Percentiles rank a stretch among this genome's conserved stretches.
Evolutionary conservation across 352 stramenopile genomes (phyloP).

Genomic region (Peronosclerospora sorghi): DNA sequence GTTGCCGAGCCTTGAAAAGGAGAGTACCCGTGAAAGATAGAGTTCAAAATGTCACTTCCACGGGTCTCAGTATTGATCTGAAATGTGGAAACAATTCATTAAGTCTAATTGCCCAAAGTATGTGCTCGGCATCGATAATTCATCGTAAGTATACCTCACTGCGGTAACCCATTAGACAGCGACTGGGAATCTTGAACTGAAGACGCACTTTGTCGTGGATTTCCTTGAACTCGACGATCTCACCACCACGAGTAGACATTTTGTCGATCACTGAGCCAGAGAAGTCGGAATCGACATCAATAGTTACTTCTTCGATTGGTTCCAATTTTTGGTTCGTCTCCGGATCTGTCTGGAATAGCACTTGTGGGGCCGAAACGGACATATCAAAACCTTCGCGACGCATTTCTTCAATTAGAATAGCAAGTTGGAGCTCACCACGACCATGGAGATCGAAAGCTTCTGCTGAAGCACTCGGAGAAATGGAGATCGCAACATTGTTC

Average conservation of each 20-base stretch:
- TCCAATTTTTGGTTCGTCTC: constrained; percentile 84
- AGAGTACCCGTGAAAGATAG: constrained; percentile 94
- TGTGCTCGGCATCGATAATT: not conserved
- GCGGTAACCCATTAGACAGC: constrained; percentile 94
- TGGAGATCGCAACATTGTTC: constrained; percentile 96
- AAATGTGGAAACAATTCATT: constrained; percentile 3
- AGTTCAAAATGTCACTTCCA: constrained; percentile 94
- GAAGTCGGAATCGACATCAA: constrained; percentile 95
- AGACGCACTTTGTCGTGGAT: constrained; percentile 90
- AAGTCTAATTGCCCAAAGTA: not conserved
- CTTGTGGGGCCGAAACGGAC: constrained; percentile 92
- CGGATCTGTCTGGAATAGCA: constrained; percentile 85
- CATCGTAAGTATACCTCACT: constrained; percentile 43
- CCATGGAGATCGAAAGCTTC: constrained; percentile 93
- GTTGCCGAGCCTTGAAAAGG: constrained; percentile 61
- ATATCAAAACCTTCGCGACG: constrained; percentile 97
- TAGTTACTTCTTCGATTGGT: constrained; percentile 88
- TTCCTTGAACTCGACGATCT: constrained; percentile 88
- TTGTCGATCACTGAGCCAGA: constrained; percentile 96
- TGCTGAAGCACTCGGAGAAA: constrained; percentile 77
- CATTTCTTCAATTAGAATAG: constrained; percentile 98
- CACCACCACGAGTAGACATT: constrained; percentile 88
- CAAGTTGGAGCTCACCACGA: constrained; percentile 94
- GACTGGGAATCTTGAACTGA: constrained; percentile 92
- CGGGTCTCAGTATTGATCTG: constrained; percentile 92